Base-by-base conservation (phyloP, 2,329 filamentous ascomycete species). In the Colletotrichum sp. region DNA sequence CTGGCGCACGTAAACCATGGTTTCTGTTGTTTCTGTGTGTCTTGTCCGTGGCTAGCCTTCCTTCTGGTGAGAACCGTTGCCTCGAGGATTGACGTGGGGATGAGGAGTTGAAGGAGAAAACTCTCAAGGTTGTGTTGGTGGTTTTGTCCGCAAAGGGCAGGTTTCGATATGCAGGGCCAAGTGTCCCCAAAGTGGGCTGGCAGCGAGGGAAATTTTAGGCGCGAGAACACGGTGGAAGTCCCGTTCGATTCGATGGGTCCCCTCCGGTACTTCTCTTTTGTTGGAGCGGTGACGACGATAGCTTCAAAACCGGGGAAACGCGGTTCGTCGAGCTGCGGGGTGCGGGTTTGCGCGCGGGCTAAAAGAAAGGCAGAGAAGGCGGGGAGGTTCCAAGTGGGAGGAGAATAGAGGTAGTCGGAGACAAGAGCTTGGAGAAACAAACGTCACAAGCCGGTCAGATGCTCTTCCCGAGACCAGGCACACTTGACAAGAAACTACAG, bases 1-100 rank as follows among this genome's bases (percentile, higher is more conserved):
- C 86, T 98, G 95, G 79, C 97, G 95, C 77, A 99, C 96, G 90
- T 99, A 99, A 77, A 97, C 96, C 96, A 98, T 98, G 44, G 0
- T 71, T 81, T 89, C 79, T 12, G 76, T 76, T 72, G 36, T 52
- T 67, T 21, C 10, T n/a, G 26, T 5, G 30, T 60, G 34, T 59
- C n/a, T 68, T 55, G 4, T 16, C 10, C 44, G 1, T 49, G 18
- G 28, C 44, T 39, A 26, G 16, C 24, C 24, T 71, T 30, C 34
- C 36, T 28, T 32, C 7, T 44, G 16, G 30, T 32, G 39, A 44
- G 9, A 44, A n/a, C 9, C 39, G 18, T 44, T 44, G 6, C n/a
- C 5, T 21, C 44, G 44, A 49, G 18, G 10, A 0, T 21, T 49
- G n/a, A 8, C 44, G 44, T 49, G 44, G 1, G 36, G 13, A 39